phyloP scores from a whole-genome alignment of 805 yeast species.

The Candida pini region DNA sequence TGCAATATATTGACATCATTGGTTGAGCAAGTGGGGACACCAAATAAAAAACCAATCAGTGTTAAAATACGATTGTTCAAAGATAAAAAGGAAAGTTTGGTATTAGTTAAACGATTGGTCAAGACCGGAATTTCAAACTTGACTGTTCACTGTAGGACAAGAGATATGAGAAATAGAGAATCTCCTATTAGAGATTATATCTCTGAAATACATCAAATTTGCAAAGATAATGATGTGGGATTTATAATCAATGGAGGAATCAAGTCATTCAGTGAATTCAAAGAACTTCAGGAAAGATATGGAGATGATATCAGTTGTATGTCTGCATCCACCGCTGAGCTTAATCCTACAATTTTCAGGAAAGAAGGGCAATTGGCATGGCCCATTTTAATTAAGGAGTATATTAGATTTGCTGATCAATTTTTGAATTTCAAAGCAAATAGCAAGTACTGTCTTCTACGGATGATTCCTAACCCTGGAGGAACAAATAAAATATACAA shows the following conservation, averaged over 20 bases:
- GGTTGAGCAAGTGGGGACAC: constrained; percentile 77
- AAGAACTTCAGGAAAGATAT: constrained; percentile 43
- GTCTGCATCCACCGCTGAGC: constrained; percentile 90
- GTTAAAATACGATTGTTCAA: constrained; percentile 84
- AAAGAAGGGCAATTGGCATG: constrained; percentile 42
- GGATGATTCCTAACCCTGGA: constrained; percentile 55
- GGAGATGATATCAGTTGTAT: constrained; percentile 75
- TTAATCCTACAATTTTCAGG: constrained; percentile 74
- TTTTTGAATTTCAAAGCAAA: constrained; percentile 64
- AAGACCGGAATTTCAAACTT: constrained; percentile 79
- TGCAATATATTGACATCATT: constrained; percentile 61
- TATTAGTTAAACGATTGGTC: constrained; percentile 51
- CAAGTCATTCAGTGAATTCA: constrained; percentile 46
- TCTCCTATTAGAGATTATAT: constrained; percentile 70
- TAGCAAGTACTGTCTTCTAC: constrained; percentile 73
- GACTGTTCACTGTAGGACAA: constrained; percentile 89
- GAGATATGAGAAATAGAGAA: constrained; percentile 84
- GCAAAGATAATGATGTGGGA: constrained; percentile 57
- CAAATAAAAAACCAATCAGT: constrained; percentile 73
- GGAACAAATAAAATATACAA: constrained; percentile 43
- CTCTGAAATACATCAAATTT: constrained; percentile 52
- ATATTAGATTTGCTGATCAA: constrained; percentile 43
- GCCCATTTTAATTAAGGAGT: constrained; percentile 51
- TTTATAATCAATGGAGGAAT: constrained; percentile 83
- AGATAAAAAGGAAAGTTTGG: constrained; percentile 52